phyloP scores from a whole-genome alignment of 192 early-diverging fungal genomes.

The Coemansia sp. region DNA sequence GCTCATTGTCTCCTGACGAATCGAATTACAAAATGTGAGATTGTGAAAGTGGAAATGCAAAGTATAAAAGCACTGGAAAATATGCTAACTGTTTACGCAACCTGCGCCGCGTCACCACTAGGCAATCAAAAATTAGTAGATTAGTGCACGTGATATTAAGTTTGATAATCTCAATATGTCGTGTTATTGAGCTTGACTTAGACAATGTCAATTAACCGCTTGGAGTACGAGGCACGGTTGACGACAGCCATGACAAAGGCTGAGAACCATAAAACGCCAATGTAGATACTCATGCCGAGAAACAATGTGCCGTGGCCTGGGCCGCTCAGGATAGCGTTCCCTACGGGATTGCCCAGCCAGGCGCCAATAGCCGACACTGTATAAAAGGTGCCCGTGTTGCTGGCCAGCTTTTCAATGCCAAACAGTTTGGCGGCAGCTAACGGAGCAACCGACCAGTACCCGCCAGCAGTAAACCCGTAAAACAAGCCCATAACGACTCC shows the following conservation, averaged over 20 bases:
- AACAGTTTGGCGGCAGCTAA: slow-evolving; percentile 45
- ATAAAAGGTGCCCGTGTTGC: slow-evolving; percentile 46
- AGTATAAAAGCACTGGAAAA: too few relatives aligned
- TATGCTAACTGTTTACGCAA: background rate
- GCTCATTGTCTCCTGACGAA: slow-evolving; percentile 30
- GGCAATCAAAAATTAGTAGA: background rate
- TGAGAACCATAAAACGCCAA: slow-evolving; percentile 39
- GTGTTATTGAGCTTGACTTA: background rate
- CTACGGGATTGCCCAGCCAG: slow-evolving; percentile 42
- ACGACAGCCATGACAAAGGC: slow-evolving; percentile 18
- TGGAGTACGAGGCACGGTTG: slow-evolving; percentile 32
- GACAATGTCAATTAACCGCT: slow-evolving; percentile 5
- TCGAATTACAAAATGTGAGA: too few relatives aligned
- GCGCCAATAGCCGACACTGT: slow-evolving; percentile 37
- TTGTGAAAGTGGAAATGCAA: too few relatives aligned
- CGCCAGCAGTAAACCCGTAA: slow-evolving; percentile 41
- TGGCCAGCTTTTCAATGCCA: slow-evolving; percentile 39
- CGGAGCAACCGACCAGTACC: slow-evolving; percentile 46
- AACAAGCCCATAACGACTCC: slow-evolving; percentile 33
- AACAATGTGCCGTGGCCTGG: slow-evolving; percentile 31
- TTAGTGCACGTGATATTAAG: slow-evolving; percentile 4
- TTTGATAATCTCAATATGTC: background rate
- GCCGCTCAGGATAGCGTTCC: slow-evolving; percentile 33
- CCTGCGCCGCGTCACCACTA: slow-evolving; percentile 1
- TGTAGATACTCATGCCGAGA: slow-evolving; percentile 37